Percentiles rank a stretch among this genome's conserved stretches.
phyloP scores from a whole-genome alignment of 371 early-diverging fungal genomes.

The Antonospora locustae region DNA sequence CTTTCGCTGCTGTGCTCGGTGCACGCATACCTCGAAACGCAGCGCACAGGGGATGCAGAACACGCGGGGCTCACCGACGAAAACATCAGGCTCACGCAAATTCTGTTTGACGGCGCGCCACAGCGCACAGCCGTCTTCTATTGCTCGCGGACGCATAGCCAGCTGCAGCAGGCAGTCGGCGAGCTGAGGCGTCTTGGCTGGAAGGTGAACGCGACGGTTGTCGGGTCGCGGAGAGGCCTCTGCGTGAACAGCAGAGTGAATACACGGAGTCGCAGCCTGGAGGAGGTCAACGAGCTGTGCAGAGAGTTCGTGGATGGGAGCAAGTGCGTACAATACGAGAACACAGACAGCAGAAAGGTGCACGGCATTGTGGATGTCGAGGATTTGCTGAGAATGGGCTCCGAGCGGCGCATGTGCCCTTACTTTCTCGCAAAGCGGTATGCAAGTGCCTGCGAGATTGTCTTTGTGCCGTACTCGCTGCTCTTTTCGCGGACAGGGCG shows the following conservation, averaged over 20 bases:
- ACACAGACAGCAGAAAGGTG: conserved; percentile 1
- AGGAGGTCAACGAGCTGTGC: conserved; percentile 50
- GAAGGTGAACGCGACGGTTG: conserved; percentile 27
- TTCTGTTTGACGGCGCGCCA: conserved; percentile 8
- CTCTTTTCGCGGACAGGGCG: conserved; percentile 46
- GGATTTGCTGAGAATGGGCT: conserved; percentile 27
- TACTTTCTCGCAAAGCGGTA: conserved; percentile 47
- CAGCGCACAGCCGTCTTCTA: conserved; percentile 40
- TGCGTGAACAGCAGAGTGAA: conserved; percentile 48
- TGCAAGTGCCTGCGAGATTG: conserved; percentile 33
- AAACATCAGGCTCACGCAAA: conserved; percentile 18
- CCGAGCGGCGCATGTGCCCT: conserved; percentile 44
- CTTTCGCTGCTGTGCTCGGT: conserved; percentile 37
- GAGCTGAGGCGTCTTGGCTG: conserved; percentile 42
- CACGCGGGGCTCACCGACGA: conserved; percentile 17
- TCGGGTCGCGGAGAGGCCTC: conserved; percentile 50
- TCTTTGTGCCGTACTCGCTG: conserved; percentile 52
- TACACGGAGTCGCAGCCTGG: conserved; percentile 6
- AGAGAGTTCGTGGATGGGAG: conserved; percentile 30
- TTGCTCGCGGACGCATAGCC: conserved; percentile 53
- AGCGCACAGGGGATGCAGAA: neutral
- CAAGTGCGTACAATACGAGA: conserved; percentile 43
- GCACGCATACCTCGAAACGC: neutral
- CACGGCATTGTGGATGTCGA: conserved; percentile 45
- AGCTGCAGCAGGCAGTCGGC: conserved; percentile 50